Base-by-base conservation (phyloP, 768 basidiomycete species). In the Pleurotus citrinopileatus region DNA sequence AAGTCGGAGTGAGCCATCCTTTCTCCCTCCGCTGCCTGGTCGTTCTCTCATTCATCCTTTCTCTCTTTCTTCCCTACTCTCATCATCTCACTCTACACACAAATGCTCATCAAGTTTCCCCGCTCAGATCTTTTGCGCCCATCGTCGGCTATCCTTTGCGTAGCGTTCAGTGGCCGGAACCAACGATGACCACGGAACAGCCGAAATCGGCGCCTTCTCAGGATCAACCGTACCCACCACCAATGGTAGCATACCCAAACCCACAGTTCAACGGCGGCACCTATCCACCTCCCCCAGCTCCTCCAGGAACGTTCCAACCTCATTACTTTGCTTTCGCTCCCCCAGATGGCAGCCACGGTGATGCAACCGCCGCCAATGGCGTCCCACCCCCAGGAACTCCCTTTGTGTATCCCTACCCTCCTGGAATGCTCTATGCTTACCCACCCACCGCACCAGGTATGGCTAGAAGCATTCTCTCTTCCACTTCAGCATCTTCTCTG, bases 401-500 rank as follows among this genome's bases (percentile, higher is more conserved):
- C 0, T 77, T 73, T 59, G 68, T 76, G 67, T 73, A 79, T 69
- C 68, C 73, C 32, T 70, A 67, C 15, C 67, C 66, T 15, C 73
- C 72, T 43, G 77, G 76, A 38, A 68, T 79, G 59, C 67, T 81
- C 3, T 78, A 76, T 52, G 71, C 73, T 19, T 73, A 74, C 3
- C 70, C 63, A 22, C 61, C 71, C 2, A 76, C 72, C 54, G 64
- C 68, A 17, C 71, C 69, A 64, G 63, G 74, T 76, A 60, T 46
- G 65, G 63, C 40, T 17, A 15, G 40, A n/a, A n/a, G n/a, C n/a
- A n/a, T n/a, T n/a, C n/a, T n/a, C n/a, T n/a, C n/a, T 20, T 25
- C 19, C 45, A 28, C n/a, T 10, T 32, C 9, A 38, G n/a, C n/a
- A n/a, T n/a, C n/a, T n/a, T n/a, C n/a, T n/a, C n/a, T n/a, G n/a